Base-by-base conservation (phyloP, 2,329 filamentous ascomycete genomes). In the Fusarium penzigii region DNA sequence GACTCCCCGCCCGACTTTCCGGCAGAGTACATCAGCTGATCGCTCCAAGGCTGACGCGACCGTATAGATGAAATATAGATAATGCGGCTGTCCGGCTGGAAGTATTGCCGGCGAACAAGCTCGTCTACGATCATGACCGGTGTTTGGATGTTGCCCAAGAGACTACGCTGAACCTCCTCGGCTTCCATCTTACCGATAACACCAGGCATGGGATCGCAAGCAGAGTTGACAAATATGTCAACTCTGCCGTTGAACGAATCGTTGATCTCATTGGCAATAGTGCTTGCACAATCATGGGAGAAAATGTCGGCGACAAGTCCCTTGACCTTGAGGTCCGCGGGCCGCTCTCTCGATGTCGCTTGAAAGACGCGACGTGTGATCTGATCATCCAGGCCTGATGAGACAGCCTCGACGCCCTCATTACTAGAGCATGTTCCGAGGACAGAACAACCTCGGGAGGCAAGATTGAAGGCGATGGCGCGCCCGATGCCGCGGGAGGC, bases 121-220 rank as follows among this genome's bases (percentile, higher is more conserved):
- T 70, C 66, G 7, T 73, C 68, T 16, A 72, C 67, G n/a, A 71
- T 68, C 38, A 71, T 48, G 0, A 71, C 66, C 1, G 70, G 67
- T 7, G 66, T 67, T 51, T 71, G 70, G 0, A 73, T 53, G 29
- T 73, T 73, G 6, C 68, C 68, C 0, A 70, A n/a, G 2, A 72
- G 50, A 25, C 69, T 69, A 17, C 57, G 50, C 25, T 69, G 65
- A 1, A 73, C 58, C 17, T 68, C 67, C 0, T 65, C 59, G 0
- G 52, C 47, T 0, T 43, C 44, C 57, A 70, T 63, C 1, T 65
- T 56, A 1, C 70, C 70, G 2, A 72, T 61, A 0, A 32, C 40
- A 2, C 65, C 68, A 0, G 67, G 57, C 55, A 64, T 63, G 0
- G 67, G 56, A 29, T 70, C 69, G 1, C 67, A 46, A 1, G 70